Base-by-base conservation (phyloP, 306 rosid species). In the Begonia masoniana region DNA sequence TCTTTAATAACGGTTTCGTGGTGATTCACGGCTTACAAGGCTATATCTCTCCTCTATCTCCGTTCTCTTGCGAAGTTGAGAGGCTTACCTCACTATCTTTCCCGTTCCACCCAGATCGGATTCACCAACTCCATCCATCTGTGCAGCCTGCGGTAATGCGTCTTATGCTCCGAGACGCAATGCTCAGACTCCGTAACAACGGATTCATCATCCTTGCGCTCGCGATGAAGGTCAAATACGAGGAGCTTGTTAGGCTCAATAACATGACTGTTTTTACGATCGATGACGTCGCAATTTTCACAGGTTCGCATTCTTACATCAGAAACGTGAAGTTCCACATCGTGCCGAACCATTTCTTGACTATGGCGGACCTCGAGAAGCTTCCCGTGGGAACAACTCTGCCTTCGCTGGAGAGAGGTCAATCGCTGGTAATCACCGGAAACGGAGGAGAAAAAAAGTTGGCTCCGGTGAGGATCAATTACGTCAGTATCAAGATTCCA, bases 211-310 rank as follows among this genome's bases (percentile, higher is more conserved):
- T 76, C 57, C 78, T 82, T 26, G 74, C 86, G 2, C 79, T 79
- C 1, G 92, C 81, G 1, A 63, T 83, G 76, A 83, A 61, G 68
- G 70, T 79, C 16, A 83, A 76, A 52, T 83, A 83, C 67, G 65
- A 71, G 1, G 84, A 83, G 21, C 87, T 79, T 39, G 60, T 76
- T 8, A 72, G 57, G 10, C 93, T 79, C 36, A 51, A 46, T 50
- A 83, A 79, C 68, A 83, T 82, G 83, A 82, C 86, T 11, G 63
- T 82, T 31, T 82, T 82, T 65, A 77, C 86, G 21, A 60, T 82
- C 8, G 82, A 76, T 10, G 92, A 82, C 26, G 73, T 74, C 41
- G 73, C 92, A 2, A 78, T 82, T 62, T 82, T 82, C 75, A 53
- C 92, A 45, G 92, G 92, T 59, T 76, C 85, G 7, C 77, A 76